Percentiles rank a stretch among this genome's conserved stretches.
phyloP scores from a whole-genome alignment of 805 yeast genomes.

The Wickerhamiella domercqiae region DNA sequence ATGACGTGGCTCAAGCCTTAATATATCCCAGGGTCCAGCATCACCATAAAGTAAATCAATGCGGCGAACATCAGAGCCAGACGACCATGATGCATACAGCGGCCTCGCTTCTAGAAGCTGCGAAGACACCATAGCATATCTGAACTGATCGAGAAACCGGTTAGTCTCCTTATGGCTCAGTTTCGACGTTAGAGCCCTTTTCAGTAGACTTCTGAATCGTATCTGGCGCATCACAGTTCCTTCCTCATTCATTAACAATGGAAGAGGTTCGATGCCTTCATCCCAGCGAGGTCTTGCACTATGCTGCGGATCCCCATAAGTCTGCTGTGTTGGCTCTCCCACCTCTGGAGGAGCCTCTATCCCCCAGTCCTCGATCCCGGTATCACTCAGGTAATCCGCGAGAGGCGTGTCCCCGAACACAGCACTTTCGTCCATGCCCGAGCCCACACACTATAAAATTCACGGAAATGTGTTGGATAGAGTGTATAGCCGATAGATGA shows the following conservation, averaged over 20 bases:
- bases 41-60: slow-evolving; percentile 10
- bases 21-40: slow-evolving; percentile 10
- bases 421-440: slow-evolving; percentile 5
- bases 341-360: slow-evolving; percentile 7
- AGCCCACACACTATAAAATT: slow-evolving; percentile 8
- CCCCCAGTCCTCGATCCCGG: slow-evolving; percentile 24
- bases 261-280: slow-evolving; percentile 8
- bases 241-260: slow-evolving; percentile 3
- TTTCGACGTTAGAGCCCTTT: slow-evolving; percentile 17
- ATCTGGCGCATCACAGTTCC: slow-evolving; percentile 7
- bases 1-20: slow-evolving; percentile 9
- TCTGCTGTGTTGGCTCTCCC: slow-evolving; percentile 3
- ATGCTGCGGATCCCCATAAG: slow-evolving; percentile 1
- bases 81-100: slow-evolving; percentile 16
- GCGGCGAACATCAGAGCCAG: slow-evolving; percentile 11
- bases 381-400: slow-evolving; percentile 18
- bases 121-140: slow-evolving; percentile 35
- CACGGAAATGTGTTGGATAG: no score
- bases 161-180: slow-evolving; percentile 20
- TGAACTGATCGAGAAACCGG: slow-evolving; percentile 35
- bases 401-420: slow-evolving; percentile 22
- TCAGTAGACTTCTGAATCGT: slow-evolving; percentile 17
- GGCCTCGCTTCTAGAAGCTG: slow-evolving; percentile 31
- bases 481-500: no score
- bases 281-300: background rate